Evolutionary conservation across 164 flowering plant genomes (phyloP).

Genomic region (Vitis riparia): DNA sequence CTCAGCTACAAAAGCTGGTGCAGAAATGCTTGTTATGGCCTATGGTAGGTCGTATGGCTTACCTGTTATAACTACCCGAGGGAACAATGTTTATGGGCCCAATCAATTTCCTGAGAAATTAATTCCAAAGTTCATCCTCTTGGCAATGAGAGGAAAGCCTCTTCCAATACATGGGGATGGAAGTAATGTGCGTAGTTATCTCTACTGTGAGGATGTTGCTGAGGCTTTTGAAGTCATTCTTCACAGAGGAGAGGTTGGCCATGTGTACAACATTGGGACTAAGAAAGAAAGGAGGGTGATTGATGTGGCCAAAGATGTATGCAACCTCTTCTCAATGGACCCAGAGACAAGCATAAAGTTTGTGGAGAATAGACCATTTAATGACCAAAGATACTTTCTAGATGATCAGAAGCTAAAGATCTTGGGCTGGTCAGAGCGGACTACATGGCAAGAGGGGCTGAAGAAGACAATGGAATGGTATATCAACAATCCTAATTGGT

Average conservation of each 20-base stretch:
- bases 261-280: slow-evolving; percentile 78
- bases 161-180: slow-evolving; percentile 87
- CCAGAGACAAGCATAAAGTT: slow-evolving; percentile 52
- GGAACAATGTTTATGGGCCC: slow-evolving; percentile 81
- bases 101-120: slow-evolving; percentile 80
- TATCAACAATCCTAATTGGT: slow-evolving; percentile 67
- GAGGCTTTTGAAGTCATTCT: slow-evolving; percentile 79
- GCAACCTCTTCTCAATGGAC: slow-evolving; percentile 59
- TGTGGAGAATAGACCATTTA: slow-evolving; percentile 74
- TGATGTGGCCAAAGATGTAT: slow-evolving; percentile 75
- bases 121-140: slow-evolving; percentile 73
- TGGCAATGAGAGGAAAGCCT: slow-evolving; percentile 65
- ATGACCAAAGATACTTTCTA: slow-evolving; percentile 71
- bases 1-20: slow-evolving; percentile 85
- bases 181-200: slow-evolving; percentile 66
- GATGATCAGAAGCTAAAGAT: slow-evolving; percentile 76
- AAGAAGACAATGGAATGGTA: slow-evolving; percentile 77
- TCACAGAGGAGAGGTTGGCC: slow-evolving; percentile 81
- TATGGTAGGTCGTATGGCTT: slow-evolving; percentile 76
- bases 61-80: slow-evolving; percentile 76
- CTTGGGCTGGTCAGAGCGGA: slow-evolving; percentile 74
- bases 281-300: slow-evolving; percentile 75
- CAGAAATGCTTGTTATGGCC: slow-evolving; percentile 89
- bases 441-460: slow-evolving; percentile 70
- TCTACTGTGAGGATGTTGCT: slow-evolving; percentile 80